These are phyloP conservation scores for Alternaria panax DNA, from an alignment of 2,329 filamentous ascomycete genomes.

Conservation along the genomic window DNA sequence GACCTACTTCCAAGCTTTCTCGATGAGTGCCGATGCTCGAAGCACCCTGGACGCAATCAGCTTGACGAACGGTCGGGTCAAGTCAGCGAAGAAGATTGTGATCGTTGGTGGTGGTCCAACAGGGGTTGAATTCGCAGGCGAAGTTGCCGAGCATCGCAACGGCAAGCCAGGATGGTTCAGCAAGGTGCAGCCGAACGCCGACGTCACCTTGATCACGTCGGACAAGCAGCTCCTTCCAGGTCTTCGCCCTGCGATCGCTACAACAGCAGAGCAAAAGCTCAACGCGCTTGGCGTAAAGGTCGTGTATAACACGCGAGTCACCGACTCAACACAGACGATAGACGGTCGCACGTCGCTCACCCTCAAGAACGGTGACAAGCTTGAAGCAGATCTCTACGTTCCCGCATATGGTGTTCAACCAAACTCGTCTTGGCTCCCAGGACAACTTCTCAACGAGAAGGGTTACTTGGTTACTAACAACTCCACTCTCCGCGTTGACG, in stretches of 20 bases:
- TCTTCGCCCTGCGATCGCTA: constrained; percentile 51
- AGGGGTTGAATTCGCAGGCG: constrained; percentile 59
- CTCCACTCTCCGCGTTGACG: constrained; percentile 55
- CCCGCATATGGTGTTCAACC: constrained; percentile 60
- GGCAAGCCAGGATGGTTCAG: constrained; percentile 52
- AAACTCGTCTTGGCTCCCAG: constrained; percentile 62
- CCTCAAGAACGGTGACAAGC: constrained; percentile 53
- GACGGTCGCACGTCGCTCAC: constrained; percentile 52
- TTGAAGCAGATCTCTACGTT: constrained; percentile 62
- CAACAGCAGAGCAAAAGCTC: constrained; percentile 57
- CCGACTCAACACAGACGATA: constrained; percentile 24
- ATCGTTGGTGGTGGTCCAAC: constrained; percentile 59
- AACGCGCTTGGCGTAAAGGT: constrained; percentile 58
- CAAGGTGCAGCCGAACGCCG: constrained; percentile 34
- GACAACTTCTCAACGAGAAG: constrained; percentile 53
- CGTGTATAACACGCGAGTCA: constrained; percentile 49
- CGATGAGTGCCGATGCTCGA: constrained; percentile 47
- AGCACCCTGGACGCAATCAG: constrained; percentile 43
- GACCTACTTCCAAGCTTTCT: constrained; percentile 56
- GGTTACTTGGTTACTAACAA: constrained; percentile 60
- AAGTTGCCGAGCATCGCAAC: constrained; percentile 54
- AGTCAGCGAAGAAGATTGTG: constrained; percentile 54
- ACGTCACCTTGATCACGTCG: constrained; percentile 57
- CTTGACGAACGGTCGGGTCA: constrained; percentile 45
- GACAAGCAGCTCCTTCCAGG: constrained; percentile 51